Evolutionary conservation across 176 grass and related monocot species (phyloP).

Genomic region (Otatea glauca): DNA sequence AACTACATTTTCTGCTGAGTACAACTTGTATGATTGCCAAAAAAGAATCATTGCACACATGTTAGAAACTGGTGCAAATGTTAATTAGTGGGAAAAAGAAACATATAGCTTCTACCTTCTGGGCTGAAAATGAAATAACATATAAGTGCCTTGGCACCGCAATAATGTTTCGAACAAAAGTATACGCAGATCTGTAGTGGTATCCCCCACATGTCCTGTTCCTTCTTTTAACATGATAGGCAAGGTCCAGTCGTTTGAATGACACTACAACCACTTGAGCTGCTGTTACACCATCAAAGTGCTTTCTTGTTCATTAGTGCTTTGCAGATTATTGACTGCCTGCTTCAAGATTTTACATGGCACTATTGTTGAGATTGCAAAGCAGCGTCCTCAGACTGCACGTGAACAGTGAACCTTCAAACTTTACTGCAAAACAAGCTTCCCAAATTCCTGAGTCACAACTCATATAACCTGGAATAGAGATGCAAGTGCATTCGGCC

Average conservation of each 20-base stretch:
- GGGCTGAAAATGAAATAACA: conserved; percentile 48
- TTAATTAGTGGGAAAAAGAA: conserved; percentile 13
- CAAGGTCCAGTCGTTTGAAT: conserved; percentile 1
- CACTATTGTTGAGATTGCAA: conserved; percentile 1
- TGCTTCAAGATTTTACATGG: background rate
- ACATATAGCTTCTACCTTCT: background rate
- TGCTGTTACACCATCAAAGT: conserved; percentile 33
- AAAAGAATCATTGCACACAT: conserved; percentile 50
- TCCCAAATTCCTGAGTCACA: background rate
- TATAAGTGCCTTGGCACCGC: conserved; percentile 27
- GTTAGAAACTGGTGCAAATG: conserved; percentile 37
- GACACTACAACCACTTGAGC: conserved; percentile 16
- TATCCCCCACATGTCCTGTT: conserved; percentile 24
- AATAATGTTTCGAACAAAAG: conserved; percentile 14
- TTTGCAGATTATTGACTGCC: background rate
- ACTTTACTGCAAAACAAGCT: conserved; percentile 11
- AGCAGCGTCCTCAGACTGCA: conserved; percentile 6
- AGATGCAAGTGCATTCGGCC: background rate
- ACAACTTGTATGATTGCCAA: conserved; percentile 38
- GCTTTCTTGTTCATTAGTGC: conserved; percentile 34
- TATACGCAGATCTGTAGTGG: conserved; percentile 7
- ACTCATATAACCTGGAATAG: background rate
- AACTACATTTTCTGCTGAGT: conserved; percentile 34
- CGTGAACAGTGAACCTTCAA: conserved; percentile 29
- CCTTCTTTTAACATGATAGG: conserved; percentile 25